phyloP scores from a whole-genome alignment of 805 yeast genomes.

The Isabelozyma gotoi region DNA sequence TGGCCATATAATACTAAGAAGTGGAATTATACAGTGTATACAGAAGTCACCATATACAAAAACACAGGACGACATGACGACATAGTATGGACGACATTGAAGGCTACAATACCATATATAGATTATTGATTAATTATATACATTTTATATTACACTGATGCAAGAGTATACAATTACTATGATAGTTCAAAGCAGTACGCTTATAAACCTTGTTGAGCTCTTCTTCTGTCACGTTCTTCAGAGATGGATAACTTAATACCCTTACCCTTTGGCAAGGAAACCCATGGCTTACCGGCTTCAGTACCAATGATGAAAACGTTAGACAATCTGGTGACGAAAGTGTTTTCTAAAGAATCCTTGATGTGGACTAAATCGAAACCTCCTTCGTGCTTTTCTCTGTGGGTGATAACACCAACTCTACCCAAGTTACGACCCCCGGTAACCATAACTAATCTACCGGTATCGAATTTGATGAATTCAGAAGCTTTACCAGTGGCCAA shows the following conservation, averaged over 20 bases:
- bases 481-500: slow-evolving; percentile 23
- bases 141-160: too few relatives aligned
- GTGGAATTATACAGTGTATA: too few relatives aligned
- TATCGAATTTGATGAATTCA: slow-evolving; percentile 36
- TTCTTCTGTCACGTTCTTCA: slow-evolving; percentile 47
- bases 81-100: too few relatives aligned
- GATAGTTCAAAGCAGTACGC: not conserved
- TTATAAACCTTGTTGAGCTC: slow-evolving; percentile 40
- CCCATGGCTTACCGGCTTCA: slow-evolving; percentile 41
- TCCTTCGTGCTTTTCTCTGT: slow-evolving; percentile 45
- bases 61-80: too few relatives aligned
- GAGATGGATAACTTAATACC: slow-evolving; percentile 43
- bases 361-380: slow-evolving; percentile 45
- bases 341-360: slow-evolving; percentile 41
- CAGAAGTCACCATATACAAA: too few relatives aligned
- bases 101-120: too few relatives aligned
- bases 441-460: slow-evolving; percentile 42
- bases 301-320: slow-evolving; percentile 43
- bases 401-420: slow-evolving; percentile 42
- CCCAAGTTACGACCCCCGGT: slow-evolving; percentile 46
- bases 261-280: slow-evolving; percentile 45
- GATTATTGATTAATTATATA: not conserved
- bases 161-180: not conserved
- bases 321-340: slow-evolving; percentile 42
- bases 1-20: too few relatives aligned